Evolutionary conservation across 164 flowering plant species (phyloP).

Genomic region (Annona cherimola): DNA sequence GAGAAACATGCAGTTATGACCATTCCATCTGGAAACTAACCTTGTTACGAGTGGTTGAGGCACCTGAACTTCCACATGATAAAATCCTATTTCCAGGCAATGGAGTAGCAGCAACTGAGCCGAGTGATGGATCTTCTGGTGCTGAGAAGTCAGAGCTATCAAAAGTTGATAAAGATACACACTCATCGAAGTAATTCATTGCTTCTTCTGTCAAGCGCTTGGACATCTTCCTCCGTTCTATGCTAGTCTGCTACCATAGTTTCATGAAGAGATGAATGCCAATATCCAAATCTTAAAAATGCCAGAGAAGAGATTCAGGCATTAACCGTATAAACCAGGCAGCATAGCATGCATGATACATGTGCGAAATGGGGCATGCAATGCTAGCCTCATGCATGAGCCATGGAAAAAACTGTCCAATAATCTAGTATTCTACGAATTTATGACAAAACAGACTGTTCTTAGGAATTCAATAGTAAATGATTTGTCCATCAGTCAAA

Average conservation of each 20-base stretch:
- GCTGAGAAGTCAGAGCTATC: slow-evolving; percentile 88
- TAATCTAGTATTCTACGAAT: too few species aligned
- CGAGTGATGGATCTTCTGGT: slow-evolving; percentile 51
- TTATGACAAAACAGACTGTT: too few species aligned
- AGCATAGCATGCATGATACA: background rate
- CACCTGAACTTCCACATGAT: slow-evolving; percentile 25
- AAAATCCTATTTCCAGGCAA: slow-evolving; percentile 12
- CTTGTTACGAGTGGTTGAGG: slow-evolving; percentile 29
- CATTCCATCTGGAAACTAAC: slow-evolving; percentile 20
- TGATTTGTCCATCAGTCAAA: too few species aligned
- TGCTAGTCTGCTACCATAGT: slow-evolving; percentile 52
- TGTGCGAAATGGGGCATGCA: background rate
- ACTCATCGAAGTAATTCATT: slow-evolving; percentile 86
- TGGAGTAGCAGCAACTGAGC: slow-evolving; percentile 18
- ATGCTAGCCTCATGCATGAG: too few species aligned
- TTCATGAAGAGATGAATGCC: background rate
- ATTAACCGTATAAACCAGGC: background rate
- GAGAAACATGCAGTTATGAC: background rate
- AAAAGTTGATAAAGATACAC: slow-evolving; percentile 87
- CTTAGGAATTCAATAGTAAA: too few species aligned
- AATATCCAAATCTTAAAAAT: too few species aligned
- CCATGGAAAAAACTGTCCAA: too few species aligned
- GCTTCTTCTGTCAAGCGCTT: slow-evolving; percentile 72
- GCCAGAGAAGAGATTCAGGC: background rate
- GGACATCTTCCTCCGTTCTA: slow-evolving; percentile 71